Evolutionary conservation across 1,139 yeast genomes (phyloP), one percentile per base, ranked within the genome.

Genomic region (Diutina siamensis): DNA sequence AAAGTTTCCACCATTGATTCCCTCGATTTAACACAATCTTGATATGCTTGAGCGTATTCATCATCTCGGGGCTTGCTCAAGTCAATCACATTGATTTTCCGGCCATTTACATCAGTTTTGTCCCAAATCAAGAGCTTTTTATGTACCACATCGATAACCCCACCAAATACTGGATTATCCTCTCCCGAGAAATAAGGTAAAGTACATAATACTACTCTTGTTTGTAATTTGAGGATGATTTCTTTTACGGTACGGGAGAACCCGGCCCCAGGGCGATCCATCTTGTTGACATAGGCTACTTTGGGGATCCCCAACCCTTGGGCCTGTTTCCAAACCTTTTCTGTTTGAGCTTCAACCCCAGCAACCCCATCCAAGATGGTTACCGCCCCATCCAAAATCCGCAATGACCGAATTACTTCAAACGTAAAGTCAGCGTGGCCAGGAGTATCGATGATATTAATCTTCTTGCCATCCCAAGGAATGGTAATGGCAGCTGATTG

Each of bases 371-470:
- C 99, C 46, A 92, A 65, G 12, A 92, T 85, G 0, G 95, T 83
- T 4, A 92, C 94, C 0, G 89, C 94, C 1, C 97, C 97, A 62
- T 92, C 98, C 17, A 92, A 67, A 1, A 92, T 97, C 50, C 96
- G 72, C 49, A 92, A 72, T 0, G 97, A 82, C 48, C 97, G 67
- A 2, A 80, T 85, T 5, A 94, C 98, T 61, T 92, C 99, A 60
- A 89, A 92, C 0, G 95, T 85, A 59, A 92, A 92, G 61, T 92
- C 99, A 0, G 97, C 97, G 62, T 92, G 99, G 0, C 99, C 99
- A 1, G 99, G 99, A 0, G 99, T 89, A 59, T 92, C 99, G 21
- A 92, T 87, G 46, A 92, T 71, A 58, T 92, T 92, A 55, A 94
- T 80, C 52, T 78, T 78, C 55, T 79, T 76, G 17, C 65, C 63